These are phyloP conservation scores for Cryphonectria parasitica DNA, from an alignment of 2,329 filamentous ascomycete species.

Conservation along the genomic window DNA sequence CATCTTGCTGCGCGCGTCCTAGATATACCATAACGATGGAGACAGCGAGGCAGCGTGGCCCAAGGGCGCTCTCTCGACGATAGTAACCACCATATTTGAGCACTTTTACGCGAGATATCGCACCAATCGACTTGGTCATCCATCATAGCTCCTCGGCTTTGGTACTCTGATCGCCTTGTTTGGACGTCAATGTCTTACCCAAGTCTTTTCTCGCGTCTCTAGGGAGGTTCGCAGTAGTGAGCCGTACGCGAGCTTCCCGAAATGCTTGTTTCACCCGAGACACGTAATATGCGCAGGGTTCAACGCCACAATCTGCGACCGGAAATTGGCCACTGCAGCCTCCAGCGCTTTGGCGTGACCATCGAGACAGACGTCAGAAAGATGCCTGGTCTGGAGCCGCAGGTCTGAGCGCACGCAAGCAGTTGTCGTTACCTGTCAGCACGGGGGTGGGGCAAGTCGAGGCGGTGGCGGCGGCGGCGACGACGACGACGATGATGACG, in stretches of 20 bases:
- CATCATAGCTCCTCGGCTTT: slow-evolving; percentile 15
- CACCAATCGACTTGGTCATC: slow-evolving; percentile 7
- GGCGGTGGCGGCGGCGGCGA: not conserved
- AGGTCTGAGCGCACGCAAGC: not conserved
- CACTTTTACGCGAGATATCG: slow-evolving; percentile 14
- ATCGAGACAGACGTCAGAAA: slow-evolving; percentile 5
- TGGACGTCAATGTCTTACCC: slow-evolving; percentile 26
- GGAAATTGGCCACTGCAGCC: slow-evolving; percentile 1
- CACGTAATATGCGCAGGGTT: slow-evolving; percentile 7
- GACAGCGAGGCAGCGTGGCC: not conserved
- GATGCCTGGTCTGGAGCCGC: not conserved
- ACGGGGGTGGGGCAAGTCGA: not conserved
- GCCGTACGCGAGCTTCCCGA: slow-evolving; percentile 27
- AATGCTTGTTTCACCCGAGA: slow-evolving; percentile 26
- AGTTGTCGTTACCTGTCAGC: not conserved
- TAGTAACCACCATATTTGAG: not conserved
- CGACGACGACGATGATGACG: not conserved
- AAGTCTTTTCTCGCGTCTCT: slow-evolving; percentile 14
- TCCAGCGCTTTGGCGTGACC: not conserved
- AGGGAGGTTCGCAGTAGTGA: slow-evolving; percentile 25
- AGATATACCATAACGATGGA: not conserved
- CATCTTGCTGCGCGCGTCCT: not conserved
- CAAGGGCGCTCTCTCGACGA: not conserved
- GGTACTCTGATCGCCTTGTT: slow-evolving; percentile 15
- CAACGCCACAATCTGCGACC: slow-evolving; percentile 4